Base-by-base conservation (phyloP, 1,139 yeast genomes). In the Pichia cactophila region DNA sequence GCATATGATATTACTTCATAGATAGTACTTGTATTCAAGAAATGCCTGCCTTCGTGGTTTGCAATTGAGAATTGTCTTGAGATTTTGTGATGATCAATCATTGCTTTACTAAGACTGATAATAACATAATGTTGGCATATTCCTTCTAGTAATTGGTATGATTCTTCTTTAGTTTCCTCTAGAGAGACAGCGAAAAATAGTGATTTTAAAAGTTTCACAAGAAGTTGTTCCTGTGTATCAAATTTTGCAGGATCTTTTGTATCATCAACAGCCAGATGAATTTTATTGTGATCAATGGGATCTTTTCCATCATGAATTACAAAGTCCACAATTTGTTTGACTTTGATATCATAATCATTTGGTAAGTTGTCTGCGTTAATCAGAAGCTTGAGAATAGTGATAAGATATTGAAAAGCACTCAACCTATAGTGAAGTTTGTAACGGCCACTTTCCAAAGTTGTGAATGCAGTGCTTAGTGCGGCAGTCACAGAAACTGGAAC, bases 401-500 rank as follows among this genome's bases (percentile, higher is more conserved):
- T 72, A 51, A 92, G 69, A 57, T 88, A 86, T 48, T 79, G 75
- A 71, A 78, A 90, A 0, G 97, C 95, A 60, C 86, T 82, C 10
- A 79, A 71, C 52, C 94, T 73, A 64, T 87, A 86, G 59, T 83
- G 88, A 2, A 72, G 63, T 54, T 83, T 81, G 42, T 77, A 71
- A 46, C 87, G 73, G 5, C 79, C 77, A 59, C 87, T 90, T 53
- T 84, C 87, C 46, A 90, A 67, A 26, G 79, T 68, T 43, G 71
- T 77, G 42, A 68, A 83, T 0, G 97, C 97, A 5, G 92, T 78
- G 42, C 79, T 76, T 3, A 92, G 74, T 28, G 95, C 96, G 0
- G 96, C 86, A 0, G 96, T 83, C 26, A 92, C 73, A 1, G 92
- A 81, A 33, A 92, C 73, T 0, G 90, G 83, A 4, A 85, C 78